A percentile compares a stretch with the other conserved stretches of the same genome.
phyloP scores from a whole-genome alignment of 2,329 filamentous ascomycete species.

The Grosmannia penicillata region DNA sequence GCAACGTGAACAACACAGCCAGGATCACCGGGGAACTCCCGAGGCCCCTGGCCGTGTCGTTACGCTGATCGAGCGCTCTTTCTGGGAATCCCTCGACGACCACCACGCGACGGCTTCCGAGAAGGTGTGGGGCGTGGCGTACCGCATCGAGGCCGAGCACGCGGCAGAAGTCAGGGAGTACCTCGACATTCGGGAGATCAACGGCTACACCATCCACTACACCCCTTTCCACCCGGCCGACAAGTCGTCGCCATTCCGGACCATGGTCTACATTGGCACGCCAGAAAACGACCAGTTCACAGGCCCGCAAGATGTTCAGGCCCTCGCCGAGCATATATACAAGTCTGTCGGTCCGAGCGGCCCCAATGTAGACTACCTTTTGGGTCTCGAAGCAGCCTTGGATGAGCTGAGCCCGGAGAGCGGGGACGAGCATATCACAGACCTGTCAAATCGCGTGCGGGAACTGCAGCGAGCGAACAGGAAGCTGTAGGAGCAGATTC shows the following conservation, averaged over 20 bases:
- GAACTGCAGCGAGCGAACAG: slow-evolving; percentile 8
- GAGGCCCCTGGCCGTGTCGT: slow-evolving; percentile 79
- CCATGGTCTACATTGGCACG: slow-evolving; percentile 85
- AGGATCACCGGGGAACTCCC: slow-evolving; percentile 90
- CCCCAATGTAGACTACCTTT: slow-evolving; percentile 78
- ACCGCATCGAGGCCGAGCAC: slow-evolving; percentile 59
- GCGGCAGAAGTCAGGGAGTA: slow-evolving; percentile 74
- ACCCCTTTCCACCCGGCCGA: slow-evolving; percentile 62
- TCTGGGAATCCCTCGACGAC: slow-evolving; percentile 68
- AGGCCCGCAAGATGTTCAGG: slow-evolving; percentile 64
- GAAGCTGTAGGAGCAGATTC: background rate
- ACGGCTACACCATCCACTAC: slow-evolving; percentile 90
- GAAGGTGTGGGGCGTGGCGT: slow-evolving; percentile 81
- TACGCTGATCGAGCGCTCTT: slow-evolving; percentile 72
- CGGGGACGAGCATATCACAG: slow-evolving; percentile 69
- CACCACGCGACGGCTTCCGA: slow-evolving; percentile 45
- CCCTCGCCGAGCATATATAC: slow-evolving; percentile 68
- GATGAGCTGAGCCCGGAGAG: slow-evolving; percentile 58
- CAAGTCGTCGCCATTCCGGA: slow-evolving; percentile 25
- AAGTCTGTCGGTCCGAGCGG: slow-evolving; percentile 70
- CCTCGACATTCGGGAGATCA: slow-evolving; percentile 92
- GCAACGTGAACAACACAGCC: slow-evolving; percentile 32
- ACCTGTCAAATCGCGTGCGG: slow-evolving; percentile 61
- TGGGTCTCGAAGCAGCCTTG: slow-evolving; percentile 63
- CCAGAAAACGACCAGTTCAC: slow-evolving; percentile 88